These are phyloP conservation scores for Scheffersomyces stambukii DNA, from an alignment of 1,139 yeast species.

Conservation along the genomic window DNA sequence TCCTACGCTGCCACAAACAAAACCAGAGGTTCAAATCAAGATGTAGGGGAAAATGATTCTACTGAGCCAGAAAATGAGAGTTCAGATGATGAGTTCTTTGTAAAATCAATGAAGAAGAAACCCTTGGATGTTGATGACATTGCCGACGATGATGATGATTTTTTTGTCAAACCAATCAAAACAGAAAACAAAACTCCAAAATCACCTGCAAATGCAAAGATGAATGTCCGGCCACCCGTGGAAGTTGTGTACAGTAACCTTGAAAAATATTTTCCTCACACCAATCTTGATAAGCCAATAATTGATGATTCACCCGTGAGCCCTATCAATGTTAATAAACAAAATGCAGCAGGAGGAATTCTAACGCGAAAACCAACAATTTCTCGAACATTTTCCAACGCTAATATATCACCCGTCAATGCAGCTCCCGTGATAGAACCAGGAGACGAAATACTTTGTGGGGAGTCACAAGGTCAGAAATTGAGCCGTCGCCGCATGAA, in stretches of 20 bases:
- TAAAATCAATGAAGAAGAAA: conserved; percentile 20
- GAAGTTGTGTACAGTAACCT: conserved; percentile 89
- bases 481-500: conserved; percentile 52
- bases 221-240: conserved; percentile 82
- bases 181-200: conserved; percentile 1
- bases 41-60: conserved; percentile 4
- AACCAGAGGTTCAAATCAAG: conserved; percentile 4
- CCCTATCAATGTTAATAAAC: conserved; percentile 24
- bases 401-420: conserved; percentile 39
- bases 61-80: conserved; percentile 34
- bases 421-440: conserved; percentile 17
- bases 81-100: conserved; percentile 38
- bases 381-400: conserved; percentile 46
- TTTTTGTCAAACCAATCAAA: conserved; percentile 18
- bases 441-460: conserved; percentile 32
- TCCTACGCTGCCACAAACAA: no score
- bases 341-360: conserved; percentile 4
- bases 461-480: conserved; percentile 6
- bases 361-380: conserved; percentile 30
- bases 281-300: conserved; percentile 90
- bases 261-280: conserved; percentile 87
- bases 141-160: conserved; percentile 20
- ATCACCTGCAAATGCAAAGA: conserved; percentile 8
- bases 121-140: no score
- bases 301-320: conserved; percentile 74